Evolutionary conservation across 2,329 filamentous ascomycete genomes (phyloP), one percentile per base, ranked within the genome.

Genomic region (Knoxdaviesia proteae): DNA sequence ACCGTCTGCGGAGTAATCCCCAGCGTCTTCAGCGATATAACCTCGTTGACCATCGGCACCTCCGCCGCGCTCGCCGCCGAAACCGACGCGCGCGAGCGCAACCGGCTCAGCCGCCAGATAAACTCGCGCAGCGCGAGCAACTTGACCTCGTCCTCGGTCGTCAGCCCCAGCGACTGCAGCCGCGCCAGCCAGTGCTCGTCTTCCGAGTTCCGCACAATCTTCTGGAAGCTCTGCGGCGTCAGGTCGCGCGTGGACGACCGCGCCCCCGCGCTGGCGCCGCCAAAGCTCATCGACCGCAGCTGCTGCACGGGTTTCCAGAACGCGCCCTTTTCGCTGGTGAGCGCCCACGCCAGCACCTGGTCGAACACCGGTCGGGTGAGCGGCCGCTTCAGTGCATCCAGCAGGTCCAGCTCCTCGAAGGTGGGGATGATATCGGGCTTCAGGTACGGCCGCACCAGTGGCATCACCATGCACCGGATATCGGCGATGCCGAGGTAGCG

Each of bases 101-200:
- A 77, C 51, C 77, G 74, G 41, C 81, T 81, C 6, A 90, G 69
- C 36, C 83, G 76, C 82, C 84, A 94, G 36, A 98, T 83, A 52
- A 93, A 96, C 54, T 94, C 87, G 45, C 83, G 70, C 7, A 98
- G 65, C 5, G 78, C 81, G 34, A 96, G 63, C 3, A 98, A 62
- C 57, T 98, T 96, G 54, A 81, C 74, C 49, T 98, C 90, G 50
- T 98, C 88, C 38, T 94, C 87, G 1, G 67, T 54, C 1, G 68
- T 64, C 64, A 98, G 74, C 0, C 90, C 90, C 37, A 93, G 74
- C 48, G 84, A 93, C 41, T 82, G 74, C 40, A 98, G 61, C 48
- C 84, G 80, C 9, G 72, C 67, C n/a, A 98, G 64, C 87, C 90
- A 96, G 50, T 86, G 75, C 47, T 94, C 86, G 54, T 98, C 90